Evolutionary conservation across 306 rosid species (phyloP), one percentile per base, ranked within the genome.

Genomic region (Vigna unguiculata): DNA sequence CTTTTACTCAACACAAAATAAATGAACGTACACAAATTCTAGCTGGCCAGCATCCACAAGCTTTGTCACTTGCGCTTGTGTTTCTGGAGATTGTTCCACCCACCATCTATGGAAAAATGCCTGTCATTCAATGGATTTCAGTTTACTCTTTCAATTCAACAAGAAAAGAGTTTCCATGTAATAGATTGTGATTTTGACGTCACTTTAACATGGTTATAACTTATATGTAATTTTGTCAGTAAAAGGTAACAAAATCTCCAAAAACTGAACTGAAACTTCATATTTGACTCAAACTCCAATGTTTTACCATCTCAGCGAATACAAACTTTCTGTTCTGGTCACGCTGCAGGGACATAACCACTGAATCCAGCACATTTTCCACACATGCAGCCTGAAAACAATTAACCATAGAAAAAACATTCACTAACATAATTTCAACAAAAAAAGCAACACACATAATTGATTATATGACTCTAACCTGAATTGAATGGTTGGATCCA

Each of bases 321-420:
- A 91, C 86, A 81, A 94, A 91, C 78, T 88, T 94, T 82, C 98
- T 83, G 46, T 88, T 91, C 3, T 91, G 88, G 75, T 94, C 89
- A 30, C 82, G 92, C 15, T 47, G 86, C 90, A 91, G 88, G 11
- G 98, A 89, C 17, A 28, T 68, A 61, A 94, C 88, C 74, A 91
- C 88, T 0, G 98, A 91, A 72, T 94, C 93, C 82, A 94, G 86
- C 63, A 87, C 91, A 73, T 91, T 90, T 85, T 90, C 81, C 74
- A 94, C 94, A 43, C 93, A 94, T 0, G 96, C 93, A 41, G 89
- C 91, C 98, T 90, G 24, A 65, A 48, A 61, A 58, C 51, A 46
- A 28, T 46, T 36, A 48, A 16, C 21, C 9, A 16, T 16, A 17
- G 5, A 16, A 48, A 6, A 48, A 4, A 30, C 0, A 30, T 7